Percentiles rank a stretch among this genome's conserved stretches.
Conservation (phyloP, 805 yeast species). For the Babjeviella inositovora region DNA sequence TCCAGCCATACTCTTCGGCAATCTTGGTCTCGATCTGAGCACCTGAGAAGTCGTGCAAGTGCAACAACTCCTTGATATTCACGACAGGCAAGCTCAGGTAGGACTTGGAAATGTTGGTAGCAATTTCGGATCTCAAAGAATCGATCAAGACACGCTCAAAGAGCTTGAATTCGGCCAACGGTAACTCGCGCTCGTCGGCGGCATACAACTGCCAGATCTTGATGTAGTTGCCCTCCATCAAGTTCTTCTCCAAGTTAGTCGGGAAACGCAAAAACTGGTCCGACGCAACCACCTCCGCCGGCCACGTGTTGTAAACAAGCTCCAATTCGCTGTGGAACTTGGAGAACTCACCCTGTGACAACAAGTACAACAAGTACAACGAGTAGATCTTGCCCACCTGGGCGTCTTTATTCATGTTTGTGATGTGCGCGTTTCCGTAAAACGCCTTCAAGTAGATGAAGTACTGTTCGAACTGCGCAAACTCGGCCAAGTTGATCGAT, state of each 20-base stretch:
- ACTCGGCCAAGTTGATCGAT: slow-evolving; percentile 14
- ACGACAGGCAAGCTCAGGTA: slow-evolving; percentile 19
- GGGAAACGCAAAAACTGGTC: slow-evolving; percentile 22
- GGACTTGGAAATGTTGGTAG: slow-evolving; percentile 22
- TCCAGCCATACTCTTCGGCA: slow-evolving; percentile 6
- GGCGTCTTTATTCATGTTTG: slow-evolving; percentile 7
- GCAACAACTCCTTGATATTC: slow-evolving; percentile 24
- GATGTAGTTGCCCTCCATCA: slow-evolving; percentile 30
- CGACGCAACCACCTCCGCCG: slow-evolving; percentile 13
- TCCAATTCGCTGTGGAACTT: slow-evolving; percentile 26
- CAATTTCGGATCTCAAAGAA: slow-evolving; percentile 23
- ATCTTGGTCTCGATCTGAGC: slow-evolving; percentile 1
- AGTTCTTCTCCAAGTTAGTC: slow-evolving; percentile 20
- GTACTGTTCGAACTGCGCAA: slow-evolving; percentile 18
- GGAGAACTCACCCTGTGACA: slow-evolving; percentile 21
- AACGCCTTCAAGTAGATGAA: slow-evolving; percentile 22
- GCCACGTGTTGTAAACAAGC: slow-evolving; percentile 14
- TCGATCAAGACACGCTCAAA: slow-evolving; percentile 20
- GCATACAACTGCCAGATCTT: slow-evolving; percentile 26
- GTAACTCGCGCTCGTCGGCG: slow-evolving; percentile 15
- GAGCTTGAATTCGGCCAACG: slow-evolving; percentile 20
- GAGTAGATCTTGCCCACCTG: slow-evolving; percentile 14
- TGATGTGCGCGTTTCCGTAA: slow-evolving; percentile 11
- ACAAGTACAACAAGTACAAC: slow-evolving; percentile 20
- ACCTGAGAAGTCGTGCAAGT: slow-evolving; percentile 8